Percentiles rank a stretch among this genome's conserved stretches.
Conservation (phyloP, 139 green algal species). For the Chlamydomonas asymmetrica region DNA sequence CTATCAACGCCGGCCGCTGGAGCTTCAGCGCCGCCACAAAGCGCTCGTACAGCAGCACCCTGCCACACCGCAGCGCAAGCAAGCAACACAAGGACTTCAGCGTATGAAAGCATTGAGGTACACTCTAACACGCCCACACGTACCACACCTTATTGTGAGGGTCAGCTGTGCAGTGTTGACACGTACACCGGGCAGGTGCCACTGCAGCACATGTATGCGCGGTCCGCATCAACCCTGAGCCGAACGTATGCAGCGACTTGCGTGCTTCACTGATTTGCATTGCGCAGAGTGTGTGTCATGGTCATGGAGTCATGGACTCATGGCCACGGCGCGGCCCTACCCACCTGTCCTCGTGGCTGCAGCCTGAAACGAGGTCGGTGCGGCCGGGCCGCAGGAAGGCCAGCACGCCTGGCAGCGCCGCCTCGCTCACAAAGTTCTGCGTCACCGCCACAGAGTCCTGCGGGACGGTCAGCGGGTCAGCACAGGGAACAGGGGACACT, state of each 20-base stretch:
- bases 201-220: too few species aligned
- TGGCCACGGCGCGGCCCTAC: not conserved
- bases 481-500: too few species aligned
- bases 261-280: not conserved
- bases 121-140: not conserved
- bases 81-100: not conserved
- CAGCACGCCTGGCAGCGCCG: conserved; percentile 71
- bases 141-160: too few species aligned
- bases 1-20: conserved; percentile 48
- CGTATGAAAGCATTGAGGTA: not conserved
- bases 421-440: conserved; percentile 83
- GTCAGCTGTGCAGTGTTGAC: too few species aligned
- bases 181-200: too few species aligned
- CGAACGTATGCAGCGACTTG: not conserved
- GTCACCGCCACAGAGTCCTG: conserved; percentile 73
- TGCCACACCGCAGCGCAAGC: not conserved
- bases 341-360: conserved; percentile 49
- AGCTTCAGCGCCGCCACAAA: conserved; percentile 60
- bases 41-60: conserved; percentile 52
- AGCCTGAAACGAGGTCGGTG: conserved; percentile 72
- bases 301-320: not conserved
- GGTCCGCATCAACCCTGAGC: not conserved
- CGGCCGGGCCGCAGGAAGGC: conserved; percentile 58
- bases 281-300: too few species aligned
- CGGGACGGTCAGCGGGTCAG: too few species aligned